These are phyloP conservation scores for Grammothele lineata DNA, from an alignment of 768 basidiomycete genomes.

Conservation along the genomic window DNA sequence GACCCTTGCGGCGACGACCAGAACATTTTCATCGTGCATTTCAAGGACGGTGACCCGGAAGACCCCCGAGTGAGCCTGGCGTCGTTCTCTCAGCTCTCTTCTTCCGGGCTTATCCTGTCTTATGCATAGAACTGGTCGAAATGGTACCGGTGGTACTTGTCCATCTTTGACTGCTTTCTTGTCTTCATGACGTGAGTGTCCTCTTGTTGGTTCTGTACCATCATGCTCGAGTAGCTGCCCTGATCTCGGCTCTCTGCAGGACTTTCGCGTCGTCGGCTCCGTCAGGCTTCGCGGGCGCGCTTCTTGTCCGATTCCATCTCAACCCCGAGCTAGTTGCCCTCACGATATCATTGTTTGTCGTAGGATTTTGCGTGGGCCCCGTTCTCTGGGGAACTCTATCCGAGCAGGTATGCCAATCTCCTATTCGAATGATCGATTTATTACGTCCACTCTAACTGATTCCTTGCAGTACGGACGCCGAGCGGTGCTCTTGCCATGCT, in stretches of 20 bases:
- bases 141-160: slow-evolving; percentile 1
- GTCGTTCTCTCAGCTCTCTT: neutral
- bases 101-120: neutral
- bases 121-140: neutral
- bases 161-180: neutral
- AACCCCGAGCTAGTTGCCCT: slow-evolving; percentile 45
- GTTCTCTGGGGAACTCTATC: slow-evolving; percentile 50
- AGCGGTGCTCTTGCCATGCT: slow-evolving; percentile 52
- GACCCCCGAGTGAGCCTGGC: neutral
- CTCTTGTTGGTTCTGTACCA: neutral
- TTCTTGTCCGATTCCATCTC: slow-evolving; percentile 43
- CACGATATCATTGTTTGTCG: slow-evolving; percentile 23
- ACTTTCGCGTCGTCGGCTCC: slow-evolving; percentile 58
- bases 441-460: slow-evolving; percentile 6
- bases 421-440: neutral
- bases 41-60: neutral
- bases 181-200: slow-evolving; percentile 9
- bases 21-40: neutral
- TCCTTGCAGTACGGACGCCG: slow-evolving; percentile 48
- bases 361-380: slow-evolving; percentile 57
- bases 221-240: neutral
- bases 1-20: no score
- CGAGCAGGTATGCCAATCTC: slow-evolving; percentile 23
- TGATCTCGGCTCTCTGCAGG: neutral
- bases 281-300: slow-evolving; percentile 38